phyloP scores from a whole-genome alignment of 179 eudicot species.

The Beta corolliflora region DNA sequence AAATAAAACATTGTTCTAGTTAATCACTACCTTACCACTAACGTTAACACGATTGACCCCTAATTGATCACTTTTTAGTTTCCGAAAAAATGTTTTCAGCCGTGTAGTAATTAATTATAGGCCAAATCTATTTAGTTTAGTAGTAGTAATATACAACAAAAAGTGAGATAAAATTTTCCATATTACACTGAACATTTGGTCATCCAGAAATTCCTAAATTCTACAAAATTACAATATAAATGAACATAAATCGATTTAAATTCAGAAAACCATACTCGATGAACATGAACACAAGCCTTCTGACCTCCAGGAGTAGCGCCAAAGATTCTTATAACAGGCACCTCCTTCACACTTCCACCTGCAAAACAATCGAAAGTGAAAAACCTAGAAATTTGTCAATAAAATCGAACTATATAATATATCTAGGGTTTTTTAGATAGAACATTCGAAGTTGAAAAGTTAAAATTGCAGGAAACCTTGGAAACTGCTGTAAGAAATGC shows the following conservation, averaged over 20 bases:
- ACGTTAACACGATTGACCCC: not conserved
- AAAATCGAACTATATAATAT: not conserved
- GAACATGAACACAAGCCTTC: conserved; percentile 88
- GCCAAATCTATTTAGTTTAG: not conserved
- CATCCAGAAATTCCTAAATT: not conserved
- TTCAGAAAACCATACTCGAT: conserved; percentile 51
- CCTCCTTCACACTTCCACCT: conserved; percentile 90
- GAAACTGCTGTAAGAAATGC: conserved; percentile 71
- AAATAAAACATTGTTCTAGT: not conserved
- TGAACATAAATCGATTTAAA: not conserved
- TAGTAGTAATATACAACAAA: not conserved
- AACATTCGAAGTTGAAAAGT: not conserved
- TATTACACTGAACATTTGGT: not conserved
- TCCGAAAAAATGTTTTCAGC: too few relatives aligned
- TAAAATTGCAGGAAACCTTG: conserved; percentile 50
- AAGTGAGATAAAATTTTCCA: not conserved
- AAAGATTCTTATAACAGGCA: conserved; percentile 85
- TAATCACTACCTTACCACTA: too few relatives aligned
- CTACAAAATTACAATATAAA: not conserved
- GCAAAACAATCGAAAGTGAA: not conserved
- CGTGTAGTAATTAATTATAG: not conserved
- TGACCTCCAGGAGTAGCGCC: conserved; percentile 94
- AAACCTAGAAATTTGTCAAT: conserved; percentile 20
- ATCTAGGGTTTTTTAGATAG: conserved; percentile 18
- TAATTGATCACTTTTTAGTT: not conserved